Percentiles rank a stretch among this genome's conserved stretches.
Evolutionary conservation across 805 yeast genomes (phyloP).

Genomic region (Zygosaccharomyces gambellarensis): DNA sequence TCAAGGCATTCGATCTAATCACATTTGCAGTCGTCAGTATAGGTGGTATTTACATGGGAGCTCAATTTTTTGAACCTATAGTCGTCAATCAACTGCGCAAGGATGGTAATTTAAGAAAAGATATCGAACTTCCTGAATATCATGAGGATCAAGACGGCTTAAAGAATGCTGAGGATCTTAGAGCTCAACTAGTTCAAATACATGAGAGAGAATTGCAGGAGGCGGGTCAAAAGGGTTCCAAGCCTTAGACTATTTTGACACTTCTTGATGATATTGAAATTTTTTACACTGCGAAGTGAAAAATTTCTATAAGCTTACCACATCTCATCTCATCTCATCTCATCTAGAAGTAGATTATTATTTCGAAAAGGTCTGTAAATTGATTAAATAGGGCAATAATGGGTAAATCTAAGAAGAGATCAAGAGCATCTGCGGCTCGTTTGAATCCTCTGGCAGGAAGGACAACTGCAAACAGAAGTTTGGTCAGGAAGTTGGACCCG

Average conservation of each 20-base stretch:
- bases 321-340: constrained; percentile 18
- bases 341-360: not conserved
- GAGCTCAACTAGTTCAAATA: constrained; percentile 17
- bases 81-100: constrained; percentile 60
- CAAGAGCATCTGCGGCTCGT: constrained; percentile 44
- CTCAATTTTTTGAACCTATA: constrained; percentile 69
- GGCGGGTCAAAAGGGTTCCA: constrained; percentile 6
- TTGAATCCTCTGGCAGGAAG: constrained; percentile 33
- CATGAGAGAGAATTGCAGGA: constrained; percentile 11
- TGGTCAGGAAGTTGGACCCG: constrained; percentile 60
- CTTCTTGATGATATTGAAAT: not conserved
- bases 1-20: constrained; percentile 28
- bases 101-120: constrained; percentile 61
- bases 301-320: constrained; percentile 13
- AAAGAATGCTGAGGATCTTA: constrained; percentile 23
- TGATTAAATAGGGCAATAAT: constrained; percentile 32
- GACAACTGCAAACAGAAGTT: constrained; percentile 45
- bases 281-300: constrained; percentile 5
- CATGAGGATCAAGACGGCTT: constrained; percentile 41
- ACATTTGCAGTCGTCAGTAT: constrained; percentile 27
- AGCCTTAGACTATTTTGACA: not conserved
- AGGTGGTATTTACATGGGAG: constrained; percentile 45
- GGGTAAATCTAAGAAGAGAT: constrained; percentile 74
- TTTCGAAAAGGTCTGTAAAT: not conserved
- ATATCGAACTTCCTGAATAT: constrained; percentile 52